phyloP scores from a whole-genome alignment of 1,284 basidiomycete genomes.

The Marasmius sp. region DNA sequence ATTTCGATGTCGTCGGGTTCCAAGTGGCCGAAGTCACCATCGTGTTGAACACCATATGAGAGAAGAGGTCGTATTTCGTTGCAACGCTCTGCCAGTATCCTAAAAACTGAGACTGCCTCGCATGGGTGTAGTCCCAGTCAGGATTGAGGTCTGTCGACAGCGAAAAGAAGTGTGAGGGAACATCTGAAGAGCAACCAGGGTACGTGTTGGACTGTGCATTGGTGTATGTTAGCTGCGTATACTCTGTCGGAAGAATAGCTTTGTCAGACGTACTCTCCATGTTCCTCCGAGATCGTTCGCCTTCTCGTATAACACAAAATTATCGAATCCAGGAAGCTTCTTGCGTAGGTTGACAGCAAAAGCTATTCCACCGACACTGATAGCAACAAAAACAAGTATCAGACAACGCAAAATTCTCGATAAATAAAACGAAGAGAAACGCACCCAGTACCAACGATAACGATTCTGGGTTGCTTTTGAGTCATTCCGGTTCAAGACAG shows the following conservation, averaged over 20 bases:
- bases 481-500: neutral
- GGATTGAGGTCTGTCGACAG: slow-evolving; percentile 37
- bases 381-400: slow-evolving; percentile 8
- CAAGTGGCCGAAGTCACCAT: slow-evolving; percentile 40
- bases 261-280: slow-evolving; percentile 32
- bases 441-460: slow-evolving; percentile 40
- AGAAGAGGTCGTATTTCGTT: slow-evolving; percentile 28
- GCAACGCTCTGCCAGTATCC: slow-evolving; percentile 34
- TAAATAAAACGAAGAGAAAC: slow-evolving; percentile 22
- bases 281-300: slow-evolving; percentile 33
- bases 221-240: neutral
- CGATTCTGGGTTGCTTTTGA: slow-evolving; percentile 16
- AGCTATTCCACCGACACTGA: slow-evolving; percentile 23
- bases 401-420: slow-evolving; percentile 29
- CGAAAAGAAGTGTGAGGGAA: slow-evolving; percentile 34
- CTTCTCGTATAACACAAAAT: slow-evolving; percentile 37
- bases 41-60: slow-evolving; percentile 30
- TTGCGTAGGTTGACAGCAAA: slow-evolving; percentile 32
- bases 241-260: neutral
- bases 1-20: slow-evolving; percentile 33
- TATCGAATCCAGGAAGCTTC: slow-evolving; percentile 29
- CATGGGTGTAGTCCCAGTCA: slow-evolving; percentile 32
- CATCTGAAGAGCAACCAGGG: slow-evolving; percentile 35
- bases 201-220: slow-evolving; percentile 30
- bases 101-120: slow-evolving; percentile 30